Evolutionary conservation across 2,329 filamentous ascomycete species (phyloP).

Genomic region (Podosphaera fusca): DNA sequence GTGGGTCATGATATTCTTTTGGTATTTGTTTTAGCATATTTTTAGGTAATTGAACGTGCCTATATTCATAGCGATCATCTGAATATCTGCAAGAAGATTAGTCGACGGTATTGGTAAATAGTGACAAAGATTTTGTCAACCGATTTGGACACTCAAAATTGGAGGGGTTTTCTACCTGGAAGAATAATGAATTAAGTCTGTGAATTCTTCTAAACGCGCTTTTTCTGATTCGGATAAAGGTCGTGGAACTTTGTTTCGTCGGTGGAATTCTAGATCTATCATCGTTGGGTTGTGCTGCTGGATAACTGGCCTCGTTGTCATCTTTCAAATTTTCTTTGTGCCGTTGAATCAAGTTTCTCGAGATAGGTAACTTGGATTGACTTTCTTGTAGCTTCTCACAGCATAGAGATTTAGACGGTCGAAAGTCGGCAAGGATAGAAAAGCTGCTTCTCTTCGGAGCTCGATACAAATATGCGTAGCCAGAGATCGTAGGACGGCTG

Average conservation of each 20-base stretch:
- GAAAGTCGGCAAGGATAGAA: background rate
- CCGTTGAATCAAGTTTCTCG: too few species aligned
- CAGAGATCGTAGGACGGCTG: too few species aligned
- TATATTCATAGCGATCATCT: constrained; percentile 83
- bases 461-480: background rate
- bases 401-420: too few species aligned
- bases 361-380: too few species aligned
- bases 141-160: too few species aligned
- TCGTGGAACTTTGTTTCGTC: constrained; percentile 71
- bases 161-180: constrained; percentile 35
- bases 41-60: constrained; percentile 92
- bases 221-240: constrained; percentile 62
- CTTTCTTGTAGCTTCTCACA: too few species aligned
- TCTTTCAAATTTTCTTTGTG: background rate
- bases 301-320: background rate
- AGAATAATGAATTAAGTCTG: constrained; percentile 90
- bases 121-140: background rate
- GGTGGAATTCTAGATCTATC: constrained; percentile 35
- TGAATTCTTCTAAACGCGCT: constrained; percentile 67
- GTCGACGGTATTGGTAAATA: background rate
- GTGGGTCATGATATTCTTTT: constrained; percentile 74
- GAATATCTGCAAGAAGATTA: constrained; percentile 43
- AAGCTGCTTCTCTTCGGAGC: background rate
- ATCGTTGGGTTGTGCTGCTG: background rate
- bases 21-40: constrained; percentile 95